Percentiles rank a stretch among this genome's conserved stretches.
These are phyloP conservation scores for Macaranga tanarius DNA, from an alignment of 441 rosid species.

Conservation along the genomic window DNA sequence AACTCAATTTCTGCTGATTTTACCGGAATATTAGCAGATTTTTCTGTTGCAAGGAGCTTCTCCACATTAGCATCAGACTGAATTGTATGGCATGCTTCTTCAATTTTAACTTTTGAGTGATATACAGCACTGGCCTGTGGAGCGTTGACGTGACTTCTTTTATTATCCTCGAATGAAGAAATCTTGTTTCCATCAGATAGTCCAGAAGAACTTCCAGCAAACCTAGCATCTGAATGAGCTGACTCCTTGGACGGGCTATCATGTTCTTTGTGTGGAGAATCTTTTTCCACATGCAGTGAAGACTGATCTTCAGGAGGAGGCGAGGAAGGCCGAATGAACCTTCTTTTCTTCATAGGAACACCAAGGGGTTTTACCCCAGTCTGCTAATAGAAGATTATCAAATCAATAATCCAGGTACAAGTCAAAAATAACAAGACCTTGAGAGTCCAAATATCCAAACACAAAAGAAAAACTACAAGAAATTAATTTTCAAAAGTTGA, in stretches of 20 bases:
- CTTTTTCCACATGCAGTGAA: conserved; percentile 19
- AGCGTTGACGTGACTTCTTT: conserved; percentile 14
- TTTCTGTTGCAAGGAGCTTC: conserved; percentile 30
- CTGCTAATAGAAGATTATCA: conserved; percentile 44
- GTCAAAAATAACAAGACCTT: background rate
- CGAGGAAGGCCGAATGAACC: conserved; percentile 47
- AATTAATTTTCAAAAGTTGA: background rate
- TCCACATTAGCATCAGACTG: conserved; percentile 27
- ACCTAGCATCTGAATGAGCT: conserved; percentile 30
- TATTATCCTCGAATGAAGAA: conserved; percentile 21
- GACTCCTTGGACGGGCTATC: conserved; percentile 28
- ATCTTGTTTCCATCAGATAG: conserved; percentile 33
- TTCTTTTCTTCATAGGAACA: conserved; percentile 88
- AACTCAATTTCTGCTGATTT: conserved; percentile 32
- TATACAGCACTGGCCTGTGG: conserved; percentile 13
- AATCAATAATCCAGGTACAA: conserved; percentile 23
- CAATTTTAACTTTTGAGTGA: conserved; percentile 33
- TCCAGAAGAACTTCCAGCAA: conserved; percentile 26
- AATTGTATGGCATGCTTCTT: conserved; percentile 33
- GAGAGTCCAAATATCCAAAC: background rate
- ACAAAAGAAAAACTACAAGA: background rate
- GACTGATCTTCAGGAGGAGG: conserved; percentile 40
- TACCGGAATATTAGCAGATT: conserved; percentile 9
- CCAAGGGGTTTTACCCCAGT: conserved; percentile 44
- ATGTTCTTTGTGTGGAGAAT: conserved; percentile 22